Evolutionary conservation across 2,329 filamentous ascomycete species (phyloP).

Genomic region (Aspergillus fumigatiaffinis): DNA sequence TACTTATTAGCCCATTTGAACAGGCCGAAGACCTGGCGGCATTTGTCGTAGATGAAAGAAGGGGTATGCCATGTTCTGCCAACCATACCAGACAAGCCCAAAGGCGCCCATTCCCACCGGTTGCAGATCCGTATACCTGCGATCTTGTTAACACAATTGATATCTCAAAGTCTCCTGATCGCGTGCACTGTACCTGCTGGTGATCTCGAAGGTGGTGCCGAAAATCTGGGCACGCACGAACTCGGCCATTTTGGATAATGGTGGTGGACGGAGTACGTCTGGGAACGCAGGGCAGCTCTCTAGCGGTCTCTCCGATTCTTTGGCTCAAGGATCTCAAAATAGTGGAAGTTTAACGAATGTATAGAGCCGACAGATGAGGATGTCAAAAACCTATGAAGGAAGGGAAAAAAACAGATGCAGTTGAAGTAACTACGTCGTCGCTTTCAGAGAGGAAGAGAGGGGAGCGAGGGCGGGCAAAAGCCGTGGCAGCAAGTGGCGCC

Average conservation of each 20-base stretch:
- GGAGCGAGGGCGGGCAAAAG: constrained; percentile 14
- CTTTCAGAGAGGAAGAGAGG: constrained; percentile 13
- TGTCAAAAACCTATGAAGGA: constrained; percentile 4
- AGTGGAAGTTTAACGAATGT: not conserved
- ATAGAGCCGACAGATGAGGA: not conserved
- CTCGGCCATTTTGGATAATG: constrained; percentile 75
- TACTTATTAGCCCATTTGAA: constrained; percentile 9
- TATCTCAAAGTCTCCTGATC: not conserved
- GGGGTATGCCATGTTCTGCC: constrained; percentile 6
- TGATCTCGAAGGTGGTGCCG: constrained; percentile 99
- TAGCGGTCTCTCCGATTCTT: not conserved
- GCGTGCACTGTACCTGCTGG: constrained; percentile 69
- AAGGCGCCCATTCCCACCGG: constrained; percentile 99
- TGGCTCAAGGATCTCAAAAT: not conserved
- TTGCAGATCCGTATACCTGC: constrained; percentile 93
- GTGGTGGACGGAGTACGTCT: constrained; percentile 9
- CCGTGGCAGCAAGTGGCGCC: constrained; percentile 16
- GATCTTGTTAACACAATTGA: constrained; percentile 20
- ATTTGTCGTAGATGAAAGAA: constrained; percentile 10
- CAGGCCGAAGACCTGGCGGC: not conserved
- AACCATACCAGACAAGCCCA: constrained; percentile 85
- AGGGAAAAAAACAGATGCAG: constrained; percentile 3
- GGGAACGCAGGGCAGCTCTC: constrained; percentile 2
- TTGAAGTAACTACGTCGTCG: constrained; percentile 15
- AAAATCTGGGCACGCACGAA: constrained; percentile 99